These are phyloP conservation scores for Coccomyxa subellipsoidea DNA, from an alignment of 163 green algal genomes.

Conservation along the genomic window DNA sequence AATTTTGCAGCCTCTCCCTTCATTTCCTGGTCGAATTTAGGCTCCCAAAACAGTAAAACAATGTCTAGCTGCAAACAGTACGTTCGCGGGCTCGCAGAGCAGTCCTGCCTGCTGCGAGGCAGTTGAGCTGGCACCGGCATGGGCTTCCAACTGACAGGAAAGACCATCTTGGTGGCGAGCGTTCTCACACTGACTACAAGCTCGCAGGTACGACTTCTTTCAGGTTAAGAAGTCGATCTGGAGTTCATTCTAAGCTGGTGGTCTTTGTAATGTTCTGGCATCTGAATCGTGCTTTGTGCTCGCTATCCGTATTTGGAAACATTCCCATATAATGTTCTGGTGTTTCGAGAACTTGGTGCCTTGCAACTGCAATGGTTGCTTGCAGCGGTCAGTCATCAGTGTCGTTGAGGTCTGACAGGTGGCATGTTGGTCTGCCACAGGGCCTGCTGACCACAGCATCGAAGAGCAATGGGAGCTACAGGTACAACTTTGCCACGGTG, in stretches of 20 bases:
- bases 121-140: not conserved
- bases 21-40: too few species aligned
- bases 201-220: slow-evolving; percentile 17
- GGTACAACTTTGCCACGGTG: slow-evolving; percentile 69
- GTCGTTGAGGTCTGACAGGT: too few species aligned
- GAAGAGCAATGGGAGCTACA: slow-evolving; percentile 44
- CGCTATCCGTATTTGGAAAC: too few species aligned
- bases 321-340: too few species aligned
- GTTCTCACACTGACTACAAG: slow-evolving; percentile 10
- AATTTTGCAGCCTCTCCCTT: too few species aligned
- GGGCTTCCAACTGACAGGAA: not conserved
- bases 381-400: too few species aligned
- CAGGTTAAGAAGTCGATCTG: too few species aligned
- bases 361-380: too few species aligned
- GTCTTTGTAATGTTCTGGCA: too few species aligned
- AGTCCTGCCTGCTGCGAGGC: not conserved
- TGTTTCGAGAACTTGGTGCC: too few species aligned
- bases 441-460: slow-evolving; percentile 49
- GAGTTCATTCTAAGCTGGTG: too few species aligned
- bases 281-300: too few species aligned
- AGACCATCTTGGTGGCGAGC: slow-evolving; percentile 10
- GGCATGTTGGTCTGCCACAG: not conserved
- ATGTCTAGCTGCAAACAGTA: not conserved
- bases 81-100: not conserved
- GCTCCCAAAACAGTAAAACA: not conserved